Evolutionary conservation across 805 yeast genomes (phyloP), one percentile per base, ranked within the genome.

Genomic region (Candida awuae): DNA sequence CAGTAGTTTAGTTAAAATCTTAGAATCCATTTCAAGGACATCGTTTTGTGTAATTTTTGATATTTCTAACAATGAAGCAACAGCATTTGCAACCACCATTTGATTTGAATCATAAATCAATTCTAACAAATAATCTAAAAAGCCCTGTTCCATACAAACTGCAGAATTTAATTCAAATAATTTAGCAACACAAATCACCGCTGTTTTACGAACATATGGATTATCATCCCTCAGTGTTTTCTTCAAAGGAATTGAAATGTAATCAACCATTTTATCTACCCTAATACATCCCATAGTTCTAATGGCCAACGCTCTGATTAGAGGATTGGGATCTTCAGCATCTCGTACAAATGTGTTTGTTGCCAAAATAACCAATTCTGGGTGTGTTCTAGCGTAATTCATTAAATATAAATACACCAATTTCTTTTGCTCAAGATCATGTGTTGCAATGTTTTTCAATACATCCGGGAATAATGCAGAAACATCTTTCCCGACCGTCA

Each of bases 281-380:
- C 97, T 69, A 36, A 92, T 87, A 65, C 97, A 90, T 0, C 98
- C 97, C 99, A 92, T 92, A 10, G 99, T 92, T 55, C 98, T 75
- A 43, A 92, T 88, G 1, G 99, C 97, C 63, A 92, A 73, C 1
- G 97, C 95, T 39, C 97, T 72, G 19, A 92, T 88, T 51, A 94
- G 70, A 1, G 99, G 99, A 55, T 92, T 92, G 35, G 96, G 94
- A 58, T 92, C 97, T 56, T 85, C 95, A 2, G 95, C 78, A 63
- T 92, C 99, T 59, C 73, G 75, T 19, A 92, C 95, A 70, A 92
- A 92, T 1, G 98, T 92, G 62, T 92, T 92, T 37, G 92, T 97
- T 2, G 97, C 99, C 51, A 92, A 68, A 48, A 92, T 88, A 57
- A 95, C 86, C 41, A 92, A 70, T 63, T 92, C 98, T 1, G 99